Evolutionary conservation across 441 rosid genomes (phyloP), one percentile per base, ranked within the genome.

Genomic region (Theobroma grandiflorum): DNA sequence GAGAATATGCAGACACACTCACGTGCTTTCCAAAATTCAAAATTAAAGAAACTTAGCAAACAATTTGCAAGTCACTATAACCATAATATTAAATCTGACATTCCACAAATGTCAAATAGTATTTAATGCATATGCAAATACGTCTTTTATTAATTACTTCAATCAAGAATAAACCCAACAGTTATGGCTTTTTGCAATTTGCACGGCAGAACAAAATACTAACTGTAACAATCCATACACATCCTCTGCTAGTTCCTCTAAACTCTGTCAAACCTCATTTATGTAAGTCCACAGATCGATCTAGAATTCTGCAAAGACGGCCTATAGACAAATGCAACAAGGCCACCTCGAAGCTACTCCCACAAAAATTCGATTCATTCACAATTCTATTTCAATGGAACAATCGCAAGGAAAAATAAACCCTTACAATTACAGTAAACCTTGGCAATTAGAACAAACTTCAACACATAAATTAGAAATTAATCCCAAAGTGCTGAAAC

Each of bases 61-160:
- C 2, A 2, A 20, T 72, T 55, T 72, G 64, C 64, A 11, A 35
- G 20, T 62, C 33, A n/a, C 5, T 33, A 53, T 53, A 53, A 72
- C 76, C 45, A 72, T 38, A n/a, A 38, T 20, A 55, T 37, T 35
- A 37, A 53, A 38, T 14, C 53, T 55, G 63, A 37, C 49, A 72
- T 53, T n/a, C 49, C 35, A 55, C 47, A 37, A 37, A 5, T 42
- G 45, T 42, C 49, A 6, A 45, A 55, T 20, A 7, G 50, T 53
- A 53, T 53, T 53, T n/a, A 72, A 72, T 53, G 49, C 76, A 72
- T 37, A 53, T 73, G 76, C 33, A 72, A 35, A 72, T 55, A n/a
- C 15, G 8, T 8, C 61, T 55, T 68, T 11, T 22, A n/a, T 72
- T 37, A 37, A 65, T 65, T 38, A 38, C 47, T 65, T 65, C 45